Evolutionary conservation across 2,329 filamentous ascomycete genomes (phyloP), one percentile per base, ranked within the genome.

Genomic region (Knufia petricola): DNA sequence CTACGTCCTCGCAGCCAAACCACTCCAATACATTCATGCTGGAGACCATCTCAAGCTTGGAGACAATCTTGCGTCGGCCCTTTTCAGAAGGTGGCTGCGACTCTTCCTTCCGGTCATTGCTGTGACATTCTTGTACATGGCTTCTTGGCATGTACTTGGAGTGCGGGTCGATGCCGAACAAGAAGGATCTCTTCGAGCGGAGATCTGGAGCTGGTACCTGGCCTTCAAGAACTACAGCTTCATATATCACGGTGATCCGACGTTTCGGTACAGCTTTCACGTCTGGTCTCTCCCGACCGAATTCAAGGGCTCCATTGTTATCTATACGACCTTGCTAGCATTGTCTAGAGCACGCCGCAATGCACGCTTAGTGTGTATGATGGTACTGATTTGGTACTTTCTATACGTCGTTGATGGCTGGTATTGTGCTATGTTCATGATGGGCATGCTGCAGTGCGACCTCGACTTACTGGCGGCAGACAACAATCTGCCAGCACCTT

Each of bases 341-440:
- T 69, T 85, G 9, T 75, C 79, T 0, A 68, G 75, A 46, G 75
- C 73, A 50, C 73, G 74, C 0, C 67, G 65, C 20, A 75, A 71
- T 48, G 73, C 75, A 2, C 74, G 82, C 12, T 68, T 84, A 0
- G 68, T 68, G 61, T 75, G 74, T 58, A 65, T 78, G 56, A 40
- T 69, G 1, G 72, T 60, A 1, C 66, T 86, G 9, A 71, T 78
- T 17, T 68, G 70, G 53, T 86, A 85, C 64, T 84, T 83, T 59
- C 68, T 85, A 60, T 84, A 82, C 61, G 73, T 85, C 45, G 73
- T 73, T 2, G 82, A 86, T 60, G 81, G 79, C 20, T 78, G 73
- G 63, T 78, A 78, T 59, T 76, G 75, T 54, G 70, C 78, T 13
- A 69, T 81, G 62, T 84, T 84, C 60, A 62, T 75, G 10, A 65